Conservation (phyloP, 495 filamentous ascomycete species). For the Trichocladium antarcticum region DNA sequence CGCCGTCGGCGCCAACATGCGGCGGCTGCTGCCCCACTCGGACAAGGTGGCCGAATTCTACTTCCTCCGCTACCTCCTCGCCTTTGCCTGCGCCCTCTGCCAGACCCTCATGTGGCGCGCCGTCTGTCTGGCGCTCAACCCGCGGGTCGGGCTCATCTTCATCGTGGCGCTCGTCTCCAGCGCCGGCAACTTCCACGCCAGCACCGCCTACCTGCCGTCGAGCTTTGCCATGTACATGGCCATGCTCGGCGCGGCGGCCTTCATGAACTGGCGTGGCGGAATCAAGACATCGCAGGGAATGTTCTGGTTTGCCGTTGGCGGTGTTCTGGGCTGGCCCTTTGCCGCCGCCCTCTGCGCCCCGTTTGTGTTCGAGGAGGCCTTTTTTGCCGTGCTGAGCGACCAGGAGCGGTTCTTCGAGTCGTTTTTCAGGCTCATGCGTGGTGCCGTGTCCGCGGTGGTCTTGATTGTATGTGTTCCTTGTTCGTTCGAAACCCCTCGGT, state of each 20-base stretch:
- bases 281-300: constrained; percentile 70
- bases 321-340: constrained; percentile 92
- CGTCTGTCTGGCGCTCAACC: constrained; percentile 61
- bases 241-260: constrained; percentile 75
- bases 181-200: constrained; percentile 89
- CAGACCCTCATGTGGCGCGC: constrained; percentile 70
- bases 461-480: constrained; percentile 54
- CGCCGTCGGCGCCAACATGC: constrained; percentile 54
- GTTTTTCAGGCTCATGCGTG: constrained; percentile 50
- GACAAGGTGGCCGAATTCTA: constrained; percentile 70
- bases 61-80: constrained; percentile 63
- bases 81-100: constrained; percentile 62
- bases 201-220: constrained; percentile 76
- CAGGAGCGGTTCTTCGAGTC: constrained; percentile 46
- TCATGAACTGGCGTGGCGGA: constrained; percentile 73
- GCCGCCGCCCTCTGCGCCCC: constrained; percentile 72
- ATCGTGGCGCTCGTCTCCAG: constrained; percentile 61
- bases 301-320: constrained; percentile 85
- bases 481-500: constrained; percentile 7
- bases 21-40: constrained; percentile 49
- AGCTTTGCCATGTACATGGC: constrained; percentile 95
- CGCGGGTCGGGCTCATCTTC: constrained; percentile 73
- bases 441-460: constrained; percentile 51
- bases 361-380: constrained; percentile 63
- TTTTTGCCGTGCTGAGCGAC: constrained; percentile 48